Conservation (phyloP, 306 rosid species). For the Phaseolus lunatus region DNA sequence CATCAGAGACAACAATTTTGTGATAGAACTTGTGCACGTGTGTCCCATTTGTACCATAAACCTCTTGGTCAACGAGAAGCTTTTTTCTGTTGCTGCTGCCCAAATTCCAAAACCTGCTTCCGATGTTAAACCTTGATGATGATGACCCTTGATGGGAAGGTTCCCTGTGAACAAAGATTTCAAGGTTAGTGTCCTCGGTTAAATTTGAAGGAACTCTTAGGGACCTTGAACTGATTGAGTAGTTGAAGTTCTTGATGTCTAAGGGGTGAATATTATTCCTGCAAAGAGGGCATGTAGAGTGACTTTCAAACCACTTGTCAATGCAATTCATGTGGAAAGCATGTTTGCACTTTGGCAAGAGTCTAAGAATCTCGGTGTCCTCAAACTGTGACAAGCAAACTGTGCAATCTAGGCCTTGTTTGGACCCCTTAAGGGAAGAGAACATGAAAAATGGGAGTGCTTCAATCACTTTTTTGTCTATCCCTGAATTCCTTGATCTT, state of each 20-base stretch:
- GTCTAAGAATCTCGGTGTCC: slow-evolving; percentile 16
- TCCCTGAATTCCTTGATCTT: slow-evolving; percentile 1
- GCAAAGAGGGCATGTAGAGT: slow-evolving; percentile 28
- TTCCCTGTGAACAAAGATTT: slow-evolving; percentile 26
- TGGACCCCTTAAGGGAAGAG: slow-evolving; percentile 28
- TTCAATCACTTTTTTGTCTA: slow-evolving; percentile 22
- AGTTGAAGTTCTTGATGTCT: not conserved
- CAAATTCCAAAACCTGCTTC: not conserved
- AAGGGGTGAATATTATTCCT: not conserved
- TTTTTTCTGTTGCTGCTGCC: slow-evolving; percentile 1
- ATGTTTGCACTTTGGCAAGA: slow-evolving; percentile 30
- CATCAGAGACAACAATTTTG: slow-evolving; percentile 29
- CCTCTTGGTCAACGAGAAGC: not conserved
- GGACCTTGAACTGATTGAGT: slow-evolving; percentile 24
- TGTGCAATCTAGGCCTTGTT: slow-evolving; percentile 18
- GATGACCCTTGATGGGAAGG: not conserved
- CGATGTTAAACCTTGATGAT: slow-evolving; percentile 9
- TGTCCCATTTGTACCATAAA: not conserved
- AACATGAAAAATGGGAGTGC: slow-evolving; percentile 25
- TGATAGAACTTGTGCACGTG: slow-evolving; percentile 18
- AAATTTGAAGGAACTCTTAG: slow-evolving; percentile 27
- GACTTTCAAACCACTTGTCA: slow-evolving; percentile 29
- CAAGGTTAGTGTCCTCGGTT: not conserved
- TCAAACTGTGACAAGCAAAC: slow-evolving; percentile 25
- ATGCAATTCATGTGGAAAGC: slow-evolving; percentile 35